Percentiles rank a stretch among this genome's conserved stretches.
These are phyloP conservation scores for Termitomyces sp. DNA, from an alignment of 768 basidiomycete genomes.

Conservation along the genomic window DNA sequence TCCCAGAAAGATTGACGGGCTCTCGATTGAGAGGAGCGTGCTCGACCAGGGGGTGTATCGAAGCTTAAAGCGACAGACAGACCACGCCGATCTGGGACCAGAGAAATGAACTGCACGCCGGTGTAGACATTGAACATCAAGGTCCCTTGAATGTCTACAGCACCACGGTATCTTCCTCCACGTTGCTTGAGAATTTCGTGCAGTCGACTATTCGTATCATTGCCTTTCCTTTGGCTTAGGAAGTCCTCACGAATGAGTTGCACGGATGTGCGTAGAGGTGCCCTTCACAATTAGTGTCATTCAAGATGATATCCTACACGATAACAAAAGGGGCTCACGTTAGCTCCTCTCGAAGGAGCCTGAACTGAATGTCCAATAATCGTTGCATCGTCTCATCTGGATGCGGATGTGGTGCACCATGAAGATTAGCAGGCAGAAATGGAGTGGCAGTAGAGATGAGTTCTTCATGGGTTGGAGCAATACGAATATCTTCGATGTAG, in stretches of 20 bases:
- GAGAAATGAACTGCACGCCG: constrained; percentile 39
- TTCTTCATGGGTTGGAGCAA: constrained; percentile 68
- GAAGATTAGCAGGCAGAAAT: constrained; percentile 58
- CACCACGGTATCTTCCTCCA: constrained; percentile 57
- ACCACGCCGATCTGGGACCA: constrained; percentile 47
- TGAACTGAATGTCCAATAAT: constrained; percentile 69
- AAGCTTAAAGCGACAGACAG: constrained; percentile 42
- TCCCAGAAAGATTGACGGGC: constrained; percentile 58
- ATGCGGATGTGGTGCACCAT: constrained; percentile 57
- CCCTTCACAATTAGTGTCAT: constrained; percentile 26
- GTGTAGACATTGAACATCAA: constrained; percentile 64
- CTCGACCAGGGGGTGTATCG: constrained; percentile 52
- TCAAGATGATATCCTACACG: background rate
- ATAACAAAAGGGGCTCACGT: constrained; percentile 35
- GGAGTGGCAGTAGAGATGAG: constrained; percentile 43
- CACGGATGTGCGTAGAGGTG: constrained; percentile 47
- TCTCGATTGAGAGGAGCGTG: constrained; percentile 33
- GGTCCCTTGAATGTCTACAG: constrained; percentile 34
- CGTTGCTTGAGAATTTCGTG: constrained; percentile 39
- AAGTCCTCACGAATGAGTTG: constrained; percentile 47
- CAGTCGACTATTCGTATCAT: constrained; percentile 29
- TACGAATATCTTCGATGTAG: constrained; percentile 53
- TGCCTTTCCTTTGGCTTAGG: constrained; percentile 3
- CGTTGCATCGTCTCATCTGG: constrained; percentile 56
- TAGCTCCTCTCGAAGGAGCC: constrained; percentile 68